Evolutionary conservation across 2,329 filamentous ascomycete species (phyloP), one percentile per base, ranked within the genome.

Genomic region (Pseudogymnoascus sp.): DNA sequence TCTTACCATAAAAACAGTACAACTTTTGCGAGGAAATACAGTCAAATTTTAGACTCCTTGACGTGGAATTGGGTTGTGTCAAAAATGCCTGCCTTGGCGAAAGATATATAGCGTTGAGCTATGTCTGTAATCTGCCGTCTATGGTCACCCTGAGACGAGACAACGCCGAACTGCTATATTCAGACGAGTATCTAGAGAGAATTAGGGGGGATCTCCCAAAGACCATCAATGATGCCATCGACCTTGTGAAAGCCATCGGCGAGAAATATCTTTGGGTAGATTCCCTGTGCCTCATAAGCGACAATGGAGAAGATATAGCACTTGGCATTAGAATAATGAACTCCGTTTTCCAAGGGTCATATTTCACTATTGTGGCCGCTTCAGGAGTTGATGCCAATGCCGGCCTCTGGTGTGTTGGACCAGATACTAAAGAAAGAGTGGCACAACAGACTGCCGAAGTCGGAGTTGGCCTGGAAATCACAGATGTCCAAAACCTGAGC

Each of bases 31-130:
- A 35, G 33, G 11, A 10, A 2, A 5, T 35, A 35, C 33, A 35
- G 11, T 35, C 33, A 10, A 35, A 35, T 11, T 35, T 35, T 35
- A 8, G 33, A 10, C 9, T 35, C 11, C 7, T 35, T 35, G 33
- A 35, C 9, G 7, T 35, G 3, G 33, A 35, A 35, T 10, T 35
- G 33, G 33, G 33, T 7, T 35, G 33, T 35, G 33, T 35, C 11
- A 35, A 9, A 35, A 80, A 74, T 44, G 78, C 33, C 9, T 10
- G 33, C 75, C 2, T 83, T 10, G 33, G 11, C 9, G 33, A 35
- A 10, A 35, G 58, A 44, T 35, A 35, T 10, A 35, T 35, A 35
- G 33, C 33, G 9, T 10, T 35, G 33, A 35, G 33, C 33, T 35
- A 35, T 35, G 33, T 35, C 7, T 35, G 9, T 35, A 35, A 35